Evolutionary conservation across 352 stramenopile species (phyloP).

Genomic region (Phytophthora cactorum): DNA sequence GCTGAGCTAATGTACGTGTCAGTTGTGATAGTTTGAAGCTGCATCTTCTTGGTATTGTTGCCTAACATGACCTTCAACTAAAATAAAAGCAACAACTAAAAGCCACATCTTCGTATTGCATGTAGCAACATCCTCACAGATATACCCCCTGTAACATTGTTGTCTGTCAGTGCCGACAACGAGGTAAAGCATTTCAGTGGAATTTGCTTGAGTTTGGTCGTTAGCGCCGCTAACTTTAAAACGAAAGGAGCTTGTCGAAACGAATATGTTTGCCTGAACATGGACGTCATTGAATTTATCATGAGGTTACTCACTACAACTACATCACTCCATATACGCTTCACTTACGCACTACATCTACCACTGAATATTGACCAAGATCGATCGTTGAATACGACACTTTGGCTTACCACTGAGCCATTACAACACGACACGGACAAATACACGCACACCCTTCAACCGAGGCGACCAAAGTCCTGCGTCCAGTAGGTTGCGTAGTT

Average conservation of each 20-base stretch:
- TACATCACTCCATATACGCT: conserved; percentile 3
- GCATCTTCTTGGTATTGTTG: no score
- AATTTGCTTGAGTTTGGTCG: no score
- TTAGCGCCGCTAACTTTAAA: background rate
- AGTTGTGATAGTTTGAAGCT: no score
- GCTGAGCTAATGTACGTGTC: no score
- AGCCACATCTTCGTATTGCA: no score
- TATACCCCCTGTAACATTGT: no score
- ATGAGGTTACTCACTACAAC: background rate
- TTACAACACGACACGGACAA: conserved; percentile 16
- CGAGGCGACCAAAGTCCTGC: conserved; percentile 37
- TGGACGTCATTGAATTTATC: conserved; percentile 10
- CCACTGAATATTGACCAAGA: conserved; percentile 6
- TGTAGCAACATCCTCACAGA: no score
- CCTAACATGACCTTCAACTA: no score
- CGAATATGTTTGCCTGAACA: background rate
- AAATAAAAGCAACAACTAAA: no score
- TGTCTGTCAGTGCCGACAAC: no score
- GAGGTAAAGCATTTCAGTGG: no score
- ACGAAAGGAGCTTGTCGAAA: background rate
- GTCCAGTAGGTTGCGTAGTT: conserved; percentile 46
- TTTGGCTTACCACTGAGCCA: conserved; percentile 13
- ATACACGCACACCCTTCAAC: conserved; percentile 13
- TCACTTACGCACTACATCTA: conserved; percentile 11
- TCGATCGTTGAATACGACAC: conserved; percentile 11